Evolutionary conservation across 140 eudicot species (phyloP).

Genomic region (Erigeron philadelphicus): DNA sequence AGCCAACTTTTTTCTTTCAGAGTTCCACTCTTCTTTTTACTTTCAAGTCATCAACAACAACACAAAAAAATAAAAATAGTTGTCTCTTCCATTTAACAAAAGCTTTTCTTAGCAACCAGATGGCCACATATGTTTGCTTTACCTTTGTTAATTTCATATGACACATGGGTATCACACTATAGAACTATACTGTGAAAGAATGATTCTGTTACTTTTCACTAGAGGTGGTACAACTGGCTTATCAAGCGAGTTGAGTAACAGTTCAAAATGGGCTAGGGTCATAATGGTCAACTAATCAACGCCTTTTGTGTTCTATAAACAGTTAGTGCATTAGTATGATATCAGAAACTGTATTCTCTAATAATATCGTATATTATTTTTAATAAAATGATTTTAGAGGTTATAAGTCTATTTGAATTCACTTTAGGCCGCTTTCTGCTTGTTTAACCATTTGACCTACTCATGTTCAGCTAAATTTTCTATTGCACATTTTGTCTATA

Average conservation of each 20-base stretch:
- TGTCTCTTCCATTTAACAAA: too few relatives aligned
- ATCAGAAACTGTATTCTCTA: background rate
- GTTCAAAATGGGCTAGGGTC: background rate
- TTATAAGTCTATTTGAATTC: background rate
- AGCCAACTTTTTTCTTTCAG: too few relatives aligned
- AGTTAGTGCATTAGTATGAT: background rate
- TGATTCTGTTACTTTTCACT: background rate
- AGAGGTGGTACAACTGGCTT: background rate
- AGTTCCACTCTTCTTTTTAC: too few relatives aligned
- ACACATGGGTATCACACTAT: background rate
- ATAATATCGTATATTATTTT: background rate
- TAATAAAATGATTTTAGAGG: background rate
- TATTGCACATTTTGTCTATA: background rate
- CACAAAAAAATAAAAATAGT: too few relatives aligned
- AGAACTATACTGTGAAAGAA: background rate
- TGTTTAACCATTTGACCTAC: background rate
- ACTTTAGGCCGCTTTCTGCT: background rate
- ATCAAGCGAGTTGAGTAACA: background rate
- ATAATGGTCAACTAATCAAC: background rate
- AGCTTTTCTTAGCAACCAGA: too few relatives aligned
- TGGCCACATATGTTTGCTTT: conserved; percentile 11
- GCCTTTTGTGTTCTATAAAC: background rate
- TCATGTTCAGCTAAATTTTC: background rate
- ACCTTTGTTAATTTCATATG: conserved; percentile 6
- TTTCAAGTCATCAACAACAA: too few relatives aligned